These are phyloP conservation scores for Tagetes erecta DNA, from an alignment of 129 eudicot species.

Conservation along the genomic window DNA sequence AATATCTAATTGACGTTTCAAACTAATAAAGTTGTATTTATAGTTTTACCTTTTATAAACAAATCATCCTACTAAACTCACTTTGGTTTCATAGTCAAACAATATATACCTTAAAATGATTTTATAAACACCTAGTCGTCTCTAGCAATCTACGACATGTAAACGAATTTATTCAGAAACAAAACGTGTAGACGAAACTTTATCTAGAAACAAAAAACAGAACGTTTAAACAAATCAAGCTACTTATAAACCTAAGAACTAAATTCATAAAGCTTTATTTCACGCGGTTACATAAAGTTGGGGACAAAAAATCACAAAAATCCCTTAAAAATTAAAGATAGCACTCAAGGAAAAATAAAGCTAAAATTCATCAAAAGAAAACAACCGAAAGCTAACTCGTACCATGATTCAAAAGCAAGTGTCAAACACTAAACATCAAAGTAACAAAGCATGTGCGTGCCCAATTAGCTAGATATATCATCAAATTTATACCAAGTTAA, in stretches of 20 bases:
- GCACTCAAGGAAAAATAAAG: conserved; percentile 24
- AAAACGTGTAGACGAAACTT: no score
- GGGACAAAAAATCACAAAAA: conserved; percentile 41
- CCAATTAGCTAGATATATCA: conserved; percentile 20
- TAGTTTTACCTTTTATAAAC: neutral
- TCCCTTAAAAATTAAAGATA: conserved; percentile 32
- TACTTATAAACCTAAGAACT: neutral
- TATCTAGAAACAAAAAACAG: neutral
- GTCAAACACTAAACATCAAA: conserved; percentile 34
- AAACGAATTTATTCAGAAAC: no score
- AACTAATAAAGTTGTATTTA: neutral
- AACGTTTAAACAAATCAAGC: neutral
- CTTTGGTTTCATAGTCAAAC: neutral
- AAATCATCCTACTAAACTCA: neutral
- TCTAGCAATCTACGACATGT: neutral
- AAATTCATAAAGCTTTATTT: neutral
- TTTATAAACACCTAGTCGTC: neutral
- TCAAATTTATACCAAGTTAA: conserved; percentile 1
- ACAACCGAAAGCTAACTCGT: conserved; percentile 38
- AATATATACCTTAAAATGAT: neutral
- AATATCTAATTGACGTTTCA: neutral
- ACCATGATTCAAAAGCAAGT: conserved; percentile 36
- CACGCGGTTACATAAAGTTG: conserved; percentile 40
- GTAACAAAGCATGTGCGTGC: conserved; percentile 30
- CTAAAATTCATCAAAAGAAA: conserved; percentile 13